These are phyloP conservation scores for Leersia perrieri DNA, from an alignment of 176 grass and related monocot species.

Conservation along the genomic window DNA sequence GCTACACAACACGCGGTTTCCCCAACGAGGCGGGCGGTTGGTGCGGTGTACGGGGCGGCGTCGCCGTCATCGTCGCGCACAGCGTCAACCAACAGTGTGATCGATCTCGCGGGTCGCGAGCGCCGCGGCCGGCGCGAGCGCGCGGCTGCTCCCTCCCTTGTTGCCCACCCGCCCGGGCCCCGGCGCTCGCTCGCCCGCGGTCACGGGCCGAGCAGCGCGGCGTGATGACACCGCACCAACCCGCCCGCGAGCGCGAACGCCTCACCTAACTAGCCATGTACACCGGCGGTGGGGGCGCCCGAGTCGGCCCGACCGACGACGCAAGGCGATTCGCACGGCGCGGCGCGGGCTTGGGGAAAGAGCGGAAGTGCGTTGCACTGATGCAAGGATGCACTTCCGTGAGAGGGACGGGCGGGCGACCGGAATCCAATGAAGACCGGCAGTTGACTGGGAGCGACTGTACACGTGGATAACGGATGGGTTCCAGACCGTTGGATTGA, in stretches of 20 bases:
- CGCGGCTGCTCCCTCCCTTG: background rate
- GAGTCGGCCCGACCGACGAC: no score
- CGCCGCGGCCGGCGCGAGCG: background rate
- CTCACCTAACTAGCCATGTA: slow-evolving; percentile 23
- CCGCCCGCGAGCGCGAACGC: background rate
- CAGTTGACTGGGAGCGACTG: background rate
- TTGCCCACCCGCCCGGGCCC: background rate
- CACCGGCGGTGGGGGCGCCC: background rate
- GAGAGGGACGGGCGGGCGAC: no score
- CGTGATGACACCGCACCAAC: slow-evolving; percentile 33
- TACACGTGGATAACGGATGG: background rate
- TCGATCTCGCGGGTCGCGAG: background rate
- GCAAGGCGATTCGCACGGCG: no score
- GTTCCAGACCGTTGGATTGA: background rate
- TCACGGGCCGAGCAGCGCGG: background rate
- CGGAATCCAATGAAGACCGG: slow-evolving; percentile 1
- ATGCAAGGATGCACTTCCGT: slow-evolving; percentile 21
- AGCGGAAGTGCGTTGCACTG: background rate
- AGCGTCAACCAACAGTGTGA: background rate
- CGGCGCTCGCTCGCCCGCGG: background rate
- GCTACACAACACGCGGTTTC: background rate
- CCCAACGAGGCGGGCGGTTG: background rate
- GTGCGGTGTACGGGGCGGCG: background rate
- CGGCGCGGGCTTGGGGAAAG: no score
- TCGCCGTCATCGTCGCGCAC: background rate